Evolutionary conservation across 257 asterid species (phyloP).

Genomic region (Fraxinus excelsior): DNA sequence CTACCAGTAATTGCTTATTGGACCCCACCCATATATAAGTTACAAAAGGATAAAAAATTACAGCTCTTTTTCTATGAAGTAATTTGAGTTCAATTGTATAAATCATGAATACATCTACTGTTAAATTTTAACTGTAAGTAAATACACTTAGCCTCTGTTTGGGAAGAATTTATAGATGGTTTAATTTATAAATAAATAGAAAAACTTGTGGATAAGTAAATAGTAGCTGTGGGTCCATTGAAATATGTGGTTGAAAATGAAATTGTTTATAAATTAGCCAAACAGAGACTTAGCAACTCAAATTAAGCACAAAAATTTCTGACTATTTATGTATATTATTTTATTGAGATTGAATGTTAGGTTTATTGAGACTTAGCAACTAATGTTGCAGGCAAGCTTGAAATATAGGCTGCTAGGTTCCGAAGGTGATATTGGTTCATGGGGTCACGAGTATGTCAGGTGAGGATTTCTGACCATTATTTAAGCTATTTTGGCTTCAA

Average conservation of each 20-base stretch:
- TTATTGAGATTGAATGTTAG: constrained; percentile 8
- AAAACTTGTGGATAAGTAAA: no score
- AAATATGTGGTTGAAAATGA: no score
- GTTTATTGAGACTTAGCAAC: no score
- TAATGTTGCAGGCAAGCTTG: constrained; percentile 77
- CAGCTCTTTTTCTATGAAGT: not conserved
- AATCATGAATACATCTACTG: not conserved
- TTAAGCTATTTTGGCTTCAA: constrained; percentile 4
- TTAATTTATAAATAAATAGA: no score
- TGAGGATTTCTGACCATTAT: constrained; percentile 30
- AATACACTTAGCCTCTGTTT: not conserved
- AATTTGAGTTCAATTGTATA: not conserved
- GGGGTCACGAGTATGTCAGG: constrained; percentile 99
- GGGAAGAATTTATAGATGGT: no score
- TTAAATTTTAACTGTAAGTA: not conserved
- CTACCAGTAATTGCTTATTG: not conserved
- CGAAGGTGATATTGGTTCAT: constrained; percentile 88
- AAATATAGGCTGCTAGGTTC: constrained; percentile 89
- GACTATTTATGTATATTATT: not conserved
- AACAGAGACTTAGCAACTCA: not conserved
- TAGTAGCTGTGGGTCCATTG: no score
- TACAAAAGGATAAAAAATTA: not conserved
- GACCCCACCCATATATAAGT: not conserved
- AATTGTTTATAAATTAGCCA: no score
- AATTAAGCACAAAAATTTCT: not conserved